These are phyloP conservation scores for Micromonas pusilla DNA, from an alignment of 139 green algal species.

Conservation along the genomic window DNA sequence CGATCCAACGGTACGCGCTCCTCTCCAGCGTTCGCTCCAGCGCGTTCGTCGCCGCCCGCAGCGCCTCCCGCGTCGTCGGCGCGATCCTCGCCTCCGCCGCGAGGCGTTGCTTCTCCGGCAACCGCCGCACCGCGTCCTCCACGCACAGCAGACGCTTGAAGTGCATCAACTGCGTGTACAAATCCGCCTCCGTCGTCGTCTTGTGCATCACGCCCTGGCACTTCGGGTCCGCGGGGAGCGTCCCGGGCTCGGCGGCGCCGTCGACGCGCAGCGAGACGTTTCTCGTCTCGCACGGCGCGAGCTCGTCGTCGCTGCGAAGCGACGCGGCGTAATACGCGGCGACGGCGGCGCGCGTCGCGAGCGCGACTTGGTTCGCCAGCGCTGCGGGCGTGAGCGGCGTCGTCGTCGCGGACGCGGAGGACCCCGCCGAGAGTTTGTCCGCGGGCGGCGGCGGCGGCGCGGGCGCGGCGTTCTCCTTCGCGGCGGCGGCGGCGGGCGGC, in stretches of 20 bases:
- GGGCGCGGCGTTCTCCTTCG: constrained; percentile 4
- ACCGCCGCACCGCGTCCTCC: constrained; percentile 28
- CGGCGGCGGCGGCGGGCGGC: background rate
- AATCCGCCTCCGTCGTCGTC: constrained; percentile 40
- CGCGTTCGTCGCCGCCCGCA: constrained; percentile 42
- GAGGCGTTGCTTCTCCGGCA: constrained; percentile 29
- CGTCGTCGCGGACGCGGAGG: background rate
- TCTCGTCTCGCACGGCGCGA: constrained; percentile 42
- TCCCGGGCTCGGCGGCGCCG: background rate
- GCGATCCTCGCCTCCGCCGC: constrained; percentile 24
- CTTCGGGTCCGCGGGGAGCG: constrained; percentile 29
- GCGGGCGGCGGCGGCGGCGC: constrained; percentile 33
- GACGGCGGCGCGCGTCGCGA: constrained; percentile 38
- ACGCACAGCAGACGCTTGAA: constrained; percentile 21
- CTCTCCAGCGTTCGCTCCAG: constrained; percentile 41
- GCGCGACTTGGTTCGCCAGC: constrained; percentile 64
- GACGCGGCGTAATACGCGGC: constrained; percentile 48
- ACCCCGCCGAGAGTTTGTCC: constrained; percentile 30
- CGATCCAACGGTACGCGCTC: constrained; percentile 62
- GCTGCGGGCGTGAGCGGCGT: background rate
- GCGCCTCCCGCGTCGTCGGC: constrained; percentile 23
- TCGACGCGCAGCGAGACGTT: constrained; percentile 42
- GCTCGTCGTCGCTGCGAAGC: constrained; percentile 63
- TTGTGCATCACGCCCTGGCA: constrained; percentile 40
- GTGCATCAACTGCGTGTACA: constrained; percentile 58